These are phyloP conservation scores for Eimeria necatrix DNA, from an alignment of 169 alveolate species.

Conservation along the genomic window DNA sequence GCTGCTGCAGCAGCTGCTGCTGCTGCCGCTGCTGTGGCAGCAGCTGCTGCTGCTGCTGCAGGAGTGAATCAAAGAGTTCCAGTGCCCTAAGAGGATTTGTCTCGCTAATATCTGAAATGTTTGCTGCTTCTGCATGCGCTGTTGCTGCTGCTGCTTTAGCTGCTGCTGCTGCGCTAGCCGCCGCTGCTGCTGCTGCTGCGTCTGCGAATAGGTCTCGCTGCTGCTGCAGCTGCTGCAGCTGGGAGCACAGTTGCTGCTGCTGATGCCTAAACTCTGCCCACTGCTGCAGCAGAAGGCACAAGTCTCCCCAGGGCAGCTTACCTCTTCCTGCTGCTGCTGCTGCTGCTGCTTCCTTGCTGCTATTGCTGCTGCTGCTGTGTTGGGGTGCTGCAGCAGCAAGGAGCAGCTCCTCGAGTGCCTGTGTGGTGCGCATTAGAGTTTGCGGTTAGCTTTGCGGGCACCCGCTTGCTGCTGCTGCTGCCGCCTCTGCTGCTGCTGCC, in stretches of 20 bases:
- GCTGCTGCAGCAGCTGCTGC: background rate
- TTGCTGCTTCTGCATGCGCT: background rate
- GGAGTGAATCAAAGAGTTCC: background rate
- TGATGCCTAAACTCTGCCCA: background rate
- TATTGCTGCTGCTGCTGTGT: background rate
- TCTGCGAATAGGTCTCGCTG: background rate
- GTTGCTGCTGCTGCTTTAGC: background rate
- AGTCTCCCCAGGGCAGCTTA: conserved; percentile 12
- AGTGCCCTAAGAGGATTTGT: background rate
- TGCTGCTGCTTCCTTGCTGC: conserved; percentile 26
- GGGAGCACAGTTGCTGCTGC: background rate
- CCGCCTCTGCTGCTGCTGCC: background rate
- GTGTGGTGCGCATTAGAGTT: background rate
- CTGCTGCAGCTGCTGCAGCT: conserved; percentile 19
- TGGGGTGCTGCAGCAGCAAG: conserved; percentile 2
- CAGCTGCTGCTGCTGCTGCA: conserved; percentile 22
- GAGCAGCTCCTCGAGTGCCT: conserved; percentile 9
- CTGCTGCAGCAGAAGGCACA: conserved; percentile 14
- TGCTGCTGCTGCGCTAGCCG: conserved; percentile 15
- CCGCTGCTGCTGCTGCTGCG: background rate
- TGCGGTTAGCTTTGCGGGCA: background rate
- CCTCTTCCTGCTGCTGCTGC: conserved; percentile 40
- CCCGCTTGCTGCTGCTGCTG: background rate
- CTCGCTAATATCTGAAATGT: background rate
- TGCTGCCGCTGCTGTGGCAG: background rate